Conservation (phyloP, 257 asterid genomes). For the Solanum virginianum region DNA sequence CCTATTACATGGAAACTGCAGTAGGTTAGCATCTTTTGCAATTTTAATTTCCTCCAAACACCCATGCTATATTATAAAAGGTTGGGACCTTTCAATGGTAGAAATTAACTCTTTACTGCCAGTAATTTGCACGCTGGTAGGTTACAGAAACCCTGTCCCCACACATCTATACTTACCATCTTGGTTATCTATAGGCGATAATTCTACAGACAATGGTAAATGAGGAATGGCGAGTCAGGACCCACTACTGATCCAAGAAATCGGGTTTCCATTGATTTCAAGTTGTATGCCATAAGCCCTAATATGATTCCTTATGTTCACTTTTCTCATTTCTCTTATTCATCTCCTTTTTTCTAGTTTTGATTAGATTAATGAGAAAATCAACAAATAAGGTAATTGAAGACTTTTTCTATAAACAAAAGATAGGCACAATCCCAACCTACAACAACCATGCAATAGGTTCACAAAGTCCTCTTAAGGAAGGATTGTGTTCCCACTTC, state of each 20-base stretch:
- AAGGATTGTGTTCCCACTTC: neutral
- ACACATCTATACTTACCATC: neutral
- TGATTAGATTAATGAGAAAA: neutral
- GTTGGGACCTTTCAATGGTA: neutral
- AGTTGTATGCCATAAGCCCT: neutral
- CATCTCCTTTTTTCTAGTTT: neutral
- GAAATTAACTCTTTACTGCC: neutral
- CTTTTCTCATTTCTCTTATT: neutral
- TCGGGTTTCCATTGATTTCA: neutral
- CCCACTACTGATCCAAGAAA: neutral
- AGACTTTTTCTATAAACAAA: neutral
- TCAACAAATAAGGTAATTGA: neutral
- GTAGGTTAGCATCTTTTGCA: neutral
- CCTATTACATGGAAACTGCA: neutral
- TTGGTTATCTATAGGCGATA: neutral
- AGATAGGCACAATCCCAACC: neutral
- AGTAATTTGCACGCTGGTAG: neutral
- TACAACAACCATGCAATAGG: neutral
- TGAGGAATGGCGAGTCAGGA: neutral
- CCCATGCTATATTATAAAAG: neutral
- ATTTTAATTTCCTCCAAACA: neutral
- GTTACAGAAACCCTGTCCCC: neutral
- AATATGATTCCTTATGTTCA: neutral
- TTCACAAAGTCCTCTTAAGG: neutral
- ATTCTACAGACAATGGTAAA: neutral